Base-by-base conservation (phyloP, 768 basidiomycete genomes). In the Suillus ampliporus region DNA sequence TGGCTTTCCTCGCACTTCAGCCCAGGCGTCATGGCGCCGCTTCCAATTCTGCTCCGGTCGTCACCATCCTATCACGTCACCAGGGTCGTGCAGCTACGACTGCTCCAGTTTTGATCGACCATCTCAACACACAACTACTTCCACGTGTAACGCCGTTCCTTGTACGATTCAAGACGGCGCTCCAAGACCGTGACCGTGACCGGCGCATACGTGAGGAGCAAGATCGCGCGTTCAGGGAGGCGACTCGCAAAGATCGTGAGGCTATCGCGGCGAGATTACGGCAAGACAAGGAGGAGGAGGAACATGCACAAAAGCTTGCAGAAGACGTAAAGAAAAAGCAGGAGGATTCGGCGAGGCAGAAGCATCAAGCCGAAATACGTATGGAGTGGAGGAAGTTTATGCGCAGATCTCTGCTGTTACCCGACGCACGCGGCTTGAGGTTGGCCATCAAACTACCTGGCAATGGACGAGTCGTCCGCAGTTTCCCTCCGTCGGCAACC, bases 1-100 rank as follows among this genome's bases (percentile, higher is more conserved):
- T 99, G 53, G 92, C 93, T 1, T 99, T 98, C 75, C 74, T 97
- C 53, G 89, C 95, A 1, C 85, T 97, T 53, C 93, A 98, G 71
- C 89, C 93, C 0, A 84, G 84, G 19, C 85, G 86, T 35, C 80
- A 75, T 23, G 73, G 71, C 46, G 67, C 69, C 5, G 70, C 79
- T 6, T 68, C 79, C 5, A 70, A 71, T 3, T 66, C 80, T 6
- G 65, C 77, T 0, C 84, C 91, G 0, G 76, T 82, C 3, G 80
- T 98, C 14, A 93, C 93, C 17, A 86, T 98, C 48, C 82, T 99
- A 23, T 92, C 95, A 1, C 89, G 94, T 2, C 90, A 97, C 68
- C 86, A 92, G 68, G 95, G 95, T 11, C 77, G 81, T 13, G 78
- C 84, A 7, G 82, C 84, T 0, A 93, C 95, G 0, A 86, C 92